phyloP scores from a whole-genome alignment of 768 basidiomycete species.

The Podaxis sp. region DNA sequence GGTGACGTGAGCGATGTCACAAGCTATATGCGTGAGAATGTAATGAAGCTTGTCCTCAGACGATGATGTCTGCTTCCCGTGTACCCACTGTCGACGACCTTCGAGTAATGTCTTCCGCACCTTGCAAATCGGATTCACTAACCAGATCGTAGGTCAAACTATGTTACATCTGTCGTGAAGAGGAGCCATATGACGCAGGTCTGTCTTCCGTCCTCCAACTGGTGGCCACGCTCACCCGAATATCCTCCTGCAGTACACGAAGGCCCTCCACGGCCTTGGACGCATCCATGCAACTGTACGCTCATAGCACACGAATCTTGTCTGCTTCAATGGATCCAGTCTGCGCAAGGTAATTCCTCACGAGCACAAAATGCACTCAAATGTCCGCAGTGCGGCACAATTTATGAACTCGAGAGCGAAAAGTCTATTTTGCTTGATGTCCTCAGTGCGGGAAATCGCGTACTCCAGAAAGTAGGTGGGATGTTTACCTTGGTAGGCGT shows the following conservation, averaged over 20 bases:
- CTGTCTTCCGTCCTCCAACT: conserved; percentile 12
- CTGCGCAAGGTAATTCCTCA: conserved; percentile 52
- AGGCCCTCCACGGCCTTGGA: conserved; percentile 56
- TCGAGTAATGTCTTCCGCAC: conserved; percentile 17
- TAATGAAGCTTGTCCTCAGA: neutral
- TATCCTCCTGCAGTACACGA: conserved; percentile 30
- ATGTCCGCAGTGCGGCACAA: conserved; percentile 72
- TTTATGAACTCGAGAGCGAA: conserved; percentile 64
- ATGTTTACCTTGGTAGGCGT: conserved; percentile 46
- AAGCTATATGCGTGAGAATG: neutral
- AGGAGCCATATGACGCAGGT: conserved; percentile 52
- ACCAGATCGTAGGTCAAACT: conserved; percentile 49
- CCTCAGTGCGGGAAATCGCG: conserved; percentile 46
- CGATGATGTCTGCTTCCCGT: conserved; percentile 11
- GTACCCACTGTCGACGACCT: conserved; percentile 28
- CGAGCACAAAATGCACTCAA: conserved; percentile 66
- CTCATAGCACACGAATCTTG: conserved; percentile 78
- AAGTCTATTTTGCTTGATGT: conserved; percentile 48
- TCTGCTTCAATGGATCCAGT: conserved; percentile 74
- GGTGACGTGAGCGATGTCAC: neutral
- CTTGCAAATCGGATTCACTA: neutral
- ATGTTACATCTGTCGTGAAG: conserved; percentile 79
- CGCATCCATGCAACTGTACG: conserved; percentile 78
- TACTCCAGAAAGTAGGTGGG: conserved; percentile 47
- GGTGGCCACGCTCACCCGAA: neutral